phyloP scores from a whole-genome alignment of 78 protist genomes.

The Chrysochromulina tobinii region DNA sequence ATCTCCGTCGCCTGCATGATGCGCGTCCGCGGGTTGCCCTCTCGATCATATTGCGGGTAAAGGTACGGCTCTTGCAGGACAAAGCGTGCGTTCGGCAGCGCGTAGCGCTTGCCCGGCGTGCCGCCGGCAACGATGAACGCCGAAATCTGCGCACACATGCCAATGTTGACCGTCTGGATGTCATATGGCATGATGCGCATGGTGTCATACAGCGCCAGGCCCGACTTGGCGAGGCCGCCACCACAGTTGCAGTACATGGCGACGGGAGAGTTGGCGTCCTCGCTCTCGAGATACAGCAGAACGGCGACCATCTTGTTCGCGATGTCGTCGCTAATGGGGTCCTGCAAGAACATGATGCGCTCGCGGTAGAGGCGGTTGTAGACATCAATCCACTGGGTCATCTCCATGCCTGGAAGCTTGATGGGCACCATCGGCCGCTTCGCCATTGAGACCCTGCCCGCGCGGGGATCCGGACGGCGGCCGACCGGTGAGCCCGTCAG shows the following conservation, averaged over 20 bases:
- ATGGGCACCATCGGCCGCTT: neutral
- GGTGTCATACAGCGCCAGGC: constrained; percentile 5
- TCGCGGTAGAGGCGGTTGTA: neutral
- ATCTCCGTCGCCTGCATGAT: constrained; percentile 6
- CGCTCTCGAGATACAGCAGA: neutral
- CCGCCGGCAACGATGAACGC: constrained; percentile 2
- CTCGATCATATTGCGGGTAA: neutral
- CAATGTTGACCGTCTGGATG: constrained; percentile 6
- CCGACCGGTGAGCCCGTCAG: too few relatives aligned
- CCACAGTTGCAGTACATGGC: neutral
- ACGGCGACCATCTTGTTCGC: neutral
- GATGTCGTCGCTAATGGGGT: neutral
- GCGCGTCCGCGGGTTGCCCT: neutral
- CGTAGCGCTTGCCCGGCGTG: neutral
- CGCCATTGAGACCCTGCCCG: too few relatives aligned
- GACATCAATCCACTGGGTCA: neutral
- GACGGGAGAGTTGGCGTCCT: neutral
- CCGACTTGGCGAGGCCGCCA: neutral
- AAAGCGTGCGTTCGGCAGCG: constrained; percentile 12
- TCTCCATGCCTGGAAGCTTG: neutral
- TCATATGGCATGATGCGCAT: neutral
- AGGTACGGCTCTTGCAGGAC: neutral
- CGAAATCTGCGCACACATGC: neutral
- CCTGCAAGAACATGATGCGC: neutral
- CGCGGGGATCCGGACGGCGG: too few relatives aligned